Conservation (phyloP, 192 early-diverging fungal species). For the Hyaloraphidium curvatum region DNA sequence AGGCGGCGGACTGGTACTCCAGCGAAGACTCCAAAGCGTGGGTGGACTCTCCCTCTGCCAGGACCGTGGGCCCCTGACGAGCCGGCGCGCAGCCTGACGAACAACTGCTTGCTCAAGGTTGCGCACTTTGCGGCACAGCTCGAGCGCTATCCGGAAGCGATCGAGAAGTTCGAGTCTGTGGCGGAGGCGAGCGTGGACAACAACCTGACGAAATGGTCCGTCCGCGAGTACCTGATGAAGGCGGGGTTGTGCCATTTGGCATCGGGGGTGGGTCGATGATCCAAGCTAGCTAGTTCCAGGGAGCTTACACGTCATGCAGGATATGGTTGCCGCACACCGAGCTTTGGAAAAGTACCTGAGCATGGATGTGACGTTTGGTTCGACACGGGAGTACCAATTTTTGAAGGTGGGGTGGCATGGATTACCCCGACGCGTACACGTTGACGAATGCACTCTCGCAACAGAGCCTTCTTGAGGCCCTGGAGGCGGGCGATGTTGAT, state of each 20-base stretch:
- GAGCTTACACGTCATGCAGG: conserved; percentile 28
- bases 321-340: conserved; percentile 49
- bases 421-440: background rate
- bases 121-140: conserved; percentile 76
- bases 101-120: conserved; percentile 78
- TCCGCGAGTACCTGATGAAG: conserved; percentile 94
- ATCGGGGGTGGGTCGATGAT: conserved; percentile 29
- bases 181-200: conserved; percentile 70
- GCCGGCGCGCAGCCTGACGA: conserved; percentile 42
- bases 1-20: conserved; percentile 83
- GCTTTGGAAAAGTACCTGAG: conserved; percentile 69
- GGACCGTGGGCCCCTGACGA: background rate
- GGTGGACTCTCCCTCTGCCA: conserved; percentile 9
- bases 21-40: conserved; percentile 79
- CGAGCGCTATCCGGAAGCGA: conserved; percentile 71
- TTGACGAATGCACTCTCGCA: background rate
- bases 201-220: conserved; percentile 81
- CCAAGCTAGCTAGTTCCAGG: too few relatives aligned
- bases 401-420: conserved; percentile 12
- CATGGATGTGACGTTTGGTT: conserved; percentile 71
- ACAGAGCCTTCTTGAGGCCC: conserved; percentile 46
- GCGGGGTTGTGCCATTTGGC: conserved; percentile 80
- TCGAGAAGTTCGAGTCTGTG: conserved; percentile 75
- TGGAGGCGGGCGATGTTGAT: conserved; percentile 61
- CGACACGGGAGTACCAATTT: conserved; percentile 70